These are phyloP conservation scores for Boletus rubescentipes DNA, from an alignment of 768 basidiomycete genomes.

Conservation along the genomic window DNA sequence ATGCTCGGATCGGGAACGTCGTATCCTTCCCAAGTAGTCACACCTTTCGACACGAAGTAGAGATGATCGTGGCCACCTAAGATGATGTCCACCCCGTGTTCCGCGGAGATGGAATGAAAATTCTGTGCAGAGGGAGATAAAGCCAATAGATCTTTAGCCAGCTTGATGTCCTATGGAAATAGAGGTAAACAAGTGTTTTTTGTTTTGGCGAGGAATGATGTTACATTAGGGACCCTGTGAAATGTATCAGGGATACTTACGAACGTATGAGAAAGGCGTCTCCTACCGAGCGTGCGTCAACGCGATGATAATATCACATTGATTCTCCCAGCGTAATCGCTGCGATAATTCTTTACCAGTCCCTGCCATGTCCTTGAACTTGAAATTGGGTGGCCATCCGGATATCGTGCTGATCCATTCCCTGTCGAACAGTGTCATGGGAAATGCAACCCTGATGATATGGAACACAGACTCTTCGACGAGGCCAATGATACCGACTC, in stretches of 20 bases:
- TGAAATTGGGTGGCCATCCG: slow-evolving; percentile 81
- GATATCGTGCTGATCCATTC: slow-evolving; percentile 89
- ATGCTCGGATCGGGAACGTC: slow-evolving; percentile 50
- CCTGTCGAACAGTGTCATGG: slow-evolving; percentile 37
- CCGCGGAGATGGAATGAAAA: slow-evolving; percentile 39
- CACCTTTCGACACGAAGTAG: slow-evolving; percentile 70
- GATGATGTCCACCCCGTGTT: slow-evolving; percentile 80
- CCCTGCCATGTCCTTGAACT: slow-evolving; percentile 72
- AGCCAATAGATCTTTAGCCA: slow-evolving; percentile 67
- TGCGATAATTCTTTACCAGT: slow-evolving; percentile 72
- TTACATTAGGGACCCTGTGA: slow-evolving; percentile 32
- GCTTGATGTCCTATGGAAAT: slow-evolving; percentile 55
- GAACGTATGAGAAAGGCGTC: slow-evolving; percentile 5
- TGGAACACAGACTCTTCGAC: slow-evolving; percentile 67
- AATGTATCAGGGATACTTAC: slow-evolving; percentile 3
- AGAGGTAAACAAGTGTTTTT: slow-evolving; percentile 9
- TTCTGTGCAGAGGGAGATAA: slow-evolving; percentile 55
- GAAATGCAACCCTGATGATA: not conserved
- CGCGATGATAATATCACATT: slow-evolving; percentile 81
- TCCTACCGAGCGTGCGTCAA: slow-evolving; percentile 76
- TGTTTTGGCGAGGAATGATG: not conserved
- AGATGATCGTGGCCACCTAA: slow-evolving; percentile 91
- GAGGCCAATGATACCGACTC: slow-evolving; percentile 81
- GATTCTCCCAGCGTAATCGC: slow-evolving; percentile 65
- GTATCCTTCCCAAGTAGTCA: slow-evolving; percentile 64